Evolutionary conservation across 331 rosid genomes (phyloP).

Genomic region (Rhamnella rubrinervis): DNA sequence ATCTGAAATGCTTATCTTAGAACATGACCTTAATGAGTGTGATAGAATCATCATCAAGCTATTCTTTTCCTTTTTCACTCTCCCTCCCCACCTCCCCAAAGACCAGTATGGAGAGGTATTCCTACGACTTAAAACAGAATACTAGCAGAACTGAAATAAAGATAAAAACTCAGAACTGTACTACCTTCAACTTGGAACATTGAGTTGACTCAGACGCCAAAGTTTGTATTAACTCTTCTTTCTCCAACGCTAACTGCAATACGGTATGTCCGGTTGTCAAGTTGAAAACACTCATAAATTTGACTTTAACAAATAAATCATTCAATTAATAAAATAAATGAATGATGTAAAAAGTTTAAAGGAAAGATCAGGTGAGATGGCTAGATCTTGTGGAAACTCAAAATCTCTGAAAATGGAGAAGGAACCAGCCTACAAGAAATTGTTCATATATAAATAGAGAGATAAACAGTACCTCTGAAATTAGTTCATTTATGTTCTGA

Average conservation of each 20-base stretch:
- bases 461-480: slow-evolving; percentile 67
- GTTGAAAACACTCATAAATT: slow-evolving; percentile 1
- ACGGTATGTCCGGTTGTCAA: slow-evolving; percentile 24
- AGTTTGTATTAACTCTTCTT: slow-evolving; percentile 76
- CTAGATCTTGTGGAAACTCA: background rate
- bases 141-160: background rate
- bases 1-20: too few species aligned
- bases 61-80: background rate
- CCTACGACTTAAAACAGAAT: background rate
- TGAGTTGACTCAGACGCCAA: slow-evolving; percentile 77
- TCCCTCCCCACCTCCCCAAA: background rate
- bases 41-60: background rate
- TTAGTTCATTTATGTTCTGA: slow-evolving; percentile 74
- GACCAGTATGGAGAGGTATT: background rate
- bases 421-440: slow-evolving; percentile 6
- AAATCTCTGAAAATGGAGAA: background rate
- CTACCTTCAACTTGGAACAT: slow-evolving; percentile 78
- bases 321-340: slow-evolving; percentile 7
- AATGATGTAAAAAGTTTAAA: background rate
- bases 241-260: slow-evolving; percentile 82
- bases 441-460: slow-evolving; percentile 10
- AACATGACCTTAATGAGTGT: too few species aligned
- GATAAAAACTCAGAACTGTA: background rate
- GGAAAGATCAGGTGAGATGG: background rate
- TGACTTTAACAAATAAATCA: background rate